Percentiles rank a stretch among this genome's conserved stretches.
Evolutionary conservation across 2,329 filamentous ascomycete species (phyloP).

Genomic region (Cytospora schulzeri): DNA sequence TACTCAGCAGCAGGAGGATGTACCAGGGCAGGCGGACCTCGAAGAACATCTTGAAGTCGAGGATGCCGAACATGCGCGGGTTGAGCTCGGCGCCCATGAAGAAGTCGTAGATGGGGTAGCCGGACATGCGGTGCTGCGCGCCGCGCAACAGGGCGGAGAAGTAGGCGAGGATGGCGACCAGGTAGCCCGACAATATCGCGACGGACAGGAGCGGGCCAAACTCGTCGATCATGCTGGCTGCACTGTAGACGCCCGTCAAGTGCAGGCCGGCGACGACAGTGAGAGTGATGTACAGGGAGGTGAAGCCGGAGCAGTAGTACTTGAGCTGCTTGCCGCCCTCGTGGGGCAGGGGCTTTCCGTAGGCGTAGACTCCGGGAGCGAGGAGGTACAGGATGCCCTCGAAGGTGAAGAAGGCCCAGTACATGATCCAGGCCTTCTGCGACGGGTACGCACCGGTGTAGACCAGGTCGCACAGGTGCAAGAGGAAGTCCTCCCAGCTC

Average conservation of each 20-base stretch:
- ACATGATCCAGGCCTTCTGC: conserved; percentile 83
- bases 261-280: conserved; percentile 71
- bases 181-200: conserved; percentile 85
- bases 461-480: conserved; percentile 70
- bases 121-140: conserved; percentile 89
- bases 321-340: conserved; percentile 80
- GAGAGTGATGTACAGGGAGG: conserved; percentile 86
- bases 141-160: conserved; percentile 80
- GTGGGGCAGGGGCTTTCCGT: conserved; percentile 85
- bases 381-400: conserved; percentile 82
- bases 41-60: conserved; percentile 94
- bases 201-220: conserved; percentile 93
- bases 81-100: conserved; percentile 91
- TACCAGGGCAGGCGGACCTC: conserved; percentile 87
- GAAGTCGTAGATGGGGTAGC: conserved; percentile 79
- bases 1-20: conserved; percentile 72
- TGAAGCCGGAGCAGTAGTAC: conserved; percentile 93
- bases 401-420: conserved; percentile 90
- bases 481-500: conserved; percentile 69
- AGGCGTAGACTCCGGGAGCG: conserved; percentile 83
- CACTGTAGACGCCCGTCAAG: conserved; percentile 79
- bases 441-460: conserved; percentile 86
- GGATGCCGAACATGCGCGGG: conserved; percentile 78
- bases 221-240: conserved; percentile 92
- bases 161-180: conserved; percentile 83